Evolutionary conservation across 495 filamentous ascomycete genomes (phyloP).

Genomic region (Glarea lozoyensis): DNA sequence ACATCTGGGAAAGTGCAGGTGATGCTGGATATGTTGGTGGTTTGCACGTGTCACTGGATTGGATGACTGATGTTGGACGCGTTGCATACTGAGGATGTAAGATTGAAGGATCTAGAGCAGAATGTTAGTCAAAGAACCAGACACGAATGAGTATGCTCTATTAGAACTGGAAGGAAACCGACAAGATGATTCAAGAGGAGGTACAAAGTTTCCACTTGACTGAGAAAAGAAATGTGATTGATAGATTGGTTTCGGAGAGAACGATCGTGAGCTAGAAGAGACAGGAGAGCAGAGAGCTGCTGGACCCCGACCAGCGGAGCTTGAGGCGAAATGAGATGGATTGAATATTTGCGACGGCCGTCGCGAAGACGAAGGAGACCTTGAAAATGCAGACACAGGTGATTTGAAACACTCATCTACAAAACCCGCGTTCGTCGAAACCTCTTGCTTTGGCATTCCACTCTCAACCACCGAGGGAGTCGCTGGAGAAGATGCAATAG

Average conservation of each 20-base stretch:
- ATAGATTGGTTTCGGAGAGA: constrained; percentile 16
- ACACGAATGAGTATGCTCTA: neutral
- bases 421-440: constrained; percentile 19
- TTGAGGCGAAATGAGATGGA: constrained; percentile 16
- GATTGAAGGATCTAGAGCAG: constrained; percentile 15
- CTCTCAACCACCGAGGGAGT: constrained; percentile 26
- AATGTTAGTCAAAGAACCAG: constrained; percentile 11
- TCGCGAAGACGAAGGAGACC: constrained; percentile 26
- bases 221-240: constrained; percentile 45
- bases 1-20: constrained; percentile 20
- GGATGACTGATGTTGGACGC: constrained; percentile 15
- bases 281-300: constrained; percentile 10
- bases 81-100: constrained; percentile 24
- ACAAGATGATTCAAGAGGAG: constrained; percentile 54
- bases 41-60: constrained; percentile 15
- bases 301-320: constrained; percentile 9
- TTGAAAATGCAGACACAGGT: constrained; percentile 41
- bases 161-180: constrained; percentile 40
- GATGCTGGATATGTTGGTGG: constrained; percentile 19
- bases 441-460: constrained; percentile 18
- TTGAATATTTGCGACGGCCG: constrained; percentile 21
- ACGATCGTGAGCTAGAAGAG: constrained; percentile 12
- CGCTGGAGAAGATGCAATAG: constrained; percentile 23
- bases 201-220: constrained; percentile 50
- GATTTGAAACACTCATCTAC: constrained; percentile 38